phyloP scores from a whole-genome alignment of 805 yeast species.

The Suhomyces sp. region DNA sequence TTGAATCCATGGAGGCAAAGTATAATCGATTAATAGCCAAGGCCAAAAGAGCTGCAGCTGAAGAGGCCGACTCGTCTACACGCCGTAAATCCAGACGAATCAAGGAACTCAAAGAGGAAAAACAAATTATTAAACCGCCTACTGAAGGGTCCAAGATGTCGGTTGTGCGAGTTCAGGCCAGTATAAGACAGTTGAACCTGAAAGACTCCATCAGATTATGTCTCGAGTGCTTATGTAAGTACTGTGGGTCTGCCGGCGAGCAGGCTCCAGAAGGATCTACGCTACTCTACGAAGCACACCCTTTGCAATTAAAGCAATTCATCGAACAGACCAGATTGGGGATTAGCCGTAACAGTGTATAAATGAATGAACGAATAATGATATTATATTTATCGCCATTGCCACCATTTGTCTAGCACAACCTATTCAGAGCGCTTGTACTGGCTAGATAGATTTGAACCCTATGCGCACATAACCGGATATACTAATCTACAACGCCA shows the following conservation, averaged over 20 bases:
- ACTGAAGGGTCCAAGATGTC: conserved; percentile 17
- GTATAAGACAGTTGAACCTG: conserved; percentile 24
- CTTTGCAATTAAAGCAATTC: conserved; percentile 20
- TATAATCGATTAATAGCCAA: conserved; percentile 15
- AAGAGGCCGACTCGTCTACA: conserved; percentile 2
- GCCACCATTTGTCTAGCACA: neutral
- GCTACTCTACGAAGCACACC: conserved; percentile 19
- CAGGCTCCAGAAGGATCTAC: conserved; percentile 21
- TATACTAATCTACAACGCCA: no score
- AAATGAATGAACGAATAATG: conserved; percentile 1
- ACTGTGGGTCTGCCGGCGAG: conserved; percentile 14
- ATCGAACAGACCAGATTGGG: conserved; percentile 17
- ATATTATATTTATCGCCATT: neutral
- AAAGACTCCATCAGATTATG: conserved; percentile 26
- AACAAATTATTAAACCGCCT: conserved; percentile 2
- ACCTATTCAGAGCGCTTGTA: neutral
- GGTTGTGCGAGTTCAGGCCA: conserved; percentile 18
- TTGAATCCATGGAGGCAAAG: conserved; percentile 15
- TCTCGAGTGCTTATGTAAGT: conserved; percentile 26
- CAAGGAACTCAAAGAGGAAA: conserved; percentile 14
- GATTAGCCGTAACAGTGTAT: neutral
- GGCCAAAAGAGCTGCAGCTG: conserved; percentile 16
- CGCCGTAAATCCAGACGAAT: conserved; percentile 11
- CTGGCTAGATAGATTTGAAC: neutral
- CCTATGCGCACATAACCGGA: neutral